A percentile compares a stretch with the other conserved stretches of the same genome.
These are phyloP conservation scores for Monilinia aucupariae DNA, from an alignment of 2,329 filamentous ascomycete genomes.

Conservation along the genomic window DNA sequence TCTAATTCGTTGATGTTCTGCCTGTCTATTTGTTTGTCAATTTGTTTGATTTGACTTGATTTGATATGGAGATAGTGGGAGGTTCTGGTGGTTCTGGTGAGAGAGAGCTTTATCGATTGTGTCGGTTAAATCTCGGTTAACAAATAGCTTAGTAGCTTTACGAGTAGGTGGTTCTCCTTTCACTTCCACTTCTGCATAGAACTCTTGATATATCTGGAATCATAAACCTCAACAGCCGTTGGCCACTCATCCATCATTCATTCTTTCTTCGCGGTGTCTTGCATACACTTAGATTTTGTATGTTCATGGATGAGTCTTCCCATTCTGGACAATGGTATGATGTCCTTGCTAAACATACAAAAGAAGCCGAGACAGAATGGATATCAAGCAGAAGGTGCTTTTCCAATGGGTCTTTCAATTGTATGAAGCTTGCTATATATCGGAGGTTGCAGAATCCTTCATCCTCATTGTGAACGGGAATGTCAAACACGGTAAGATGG, in stretches of 20 bases:
- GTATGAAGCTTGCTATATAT: neutral
- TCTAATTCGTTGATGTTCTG: neutral
- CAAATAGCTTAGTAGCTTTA: neutral
- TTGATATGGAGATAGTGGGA: neutral
- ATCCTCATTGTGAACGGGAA: neutral
- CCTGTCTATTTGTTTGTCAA: neutral
- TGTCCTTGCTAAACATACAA: neutral
- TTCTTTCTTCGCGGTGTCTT: neutral
- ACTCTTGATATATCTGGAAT: no score
- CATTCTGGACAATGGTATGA: neutral
- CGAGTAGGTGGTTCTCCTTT: no score
- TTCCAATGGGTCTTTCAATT: neutral
- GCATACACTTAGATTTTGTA: neutral
- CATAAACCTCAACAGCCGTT: no score
- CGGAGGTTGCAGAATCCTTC: neutral
- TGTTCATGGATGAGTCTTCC: neutral
- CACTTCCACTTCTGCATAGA: no score
- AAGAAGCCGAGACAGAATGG: neutral
- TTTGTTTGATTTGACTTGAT: neutral
- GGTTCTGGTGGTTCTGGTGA: neutral
- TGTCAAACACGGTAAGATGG: constrained; percentile 9
- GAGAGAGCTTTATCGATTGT: constrained; percentile 13
- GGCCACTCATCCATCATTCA: no score
- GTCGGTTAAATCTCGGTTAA: neutral
- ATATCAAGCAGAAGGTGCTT: neutral